Conservation (phyloP, 2,329 filamentous ascomycete genomes). For the Monosporascus sp. region DNA sequence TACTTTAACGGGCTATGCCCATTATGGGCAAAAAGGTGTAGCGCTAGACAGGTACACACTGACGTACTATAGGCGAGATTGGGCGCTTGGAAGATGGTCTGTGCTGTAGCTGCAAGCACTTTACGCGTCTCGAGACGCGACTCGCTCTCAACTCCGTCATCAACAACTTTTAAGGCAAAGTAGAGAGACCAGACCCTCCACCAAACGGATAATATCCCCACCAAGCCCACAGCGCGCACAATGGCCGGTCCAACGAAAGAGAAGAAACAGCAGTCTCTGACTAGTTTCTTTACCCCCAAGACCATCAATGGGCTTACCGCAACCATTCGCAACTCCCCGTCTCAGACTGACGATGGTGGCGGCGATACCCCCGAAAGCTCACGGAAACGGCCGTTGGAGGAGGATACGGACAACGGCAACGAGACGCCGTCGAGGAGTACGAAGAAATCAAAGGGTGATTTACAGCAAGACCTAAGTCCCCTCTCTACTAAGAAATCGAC, state of each 20-base stretch:
- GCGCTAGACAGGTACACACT: neutral
- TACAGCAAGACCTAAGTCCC: conserved; percentile 34
- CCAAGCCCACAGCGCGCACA: neutral
- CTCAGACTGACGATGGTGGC: conserved; percentile 19
- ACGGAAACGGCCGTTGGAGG: conserved; percentile 48
- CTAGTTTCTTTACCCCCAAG: conserved; percentile 74
- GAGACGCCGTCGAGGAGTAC: conserved; percentile 30
- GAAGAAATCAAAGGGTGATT: conserved; percentile 42
- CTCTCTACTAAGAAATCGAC: conserved; percentile 34
- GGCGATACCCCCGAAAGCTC: conserved; percentile 21
- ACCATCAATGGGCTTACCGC: conserved; percentile 42
- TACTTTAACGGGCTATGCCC: no score
- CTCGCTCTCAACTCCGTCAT: neutral
- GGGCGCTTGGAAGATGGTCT: neutral
- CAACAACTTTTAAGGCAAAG: neutral
- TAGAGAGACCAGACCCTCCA: no score
- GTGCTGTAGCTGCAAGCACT: neutral
- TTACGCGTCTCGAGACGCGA: neutral
- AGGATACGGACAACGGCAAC: conserved; percentile 41
- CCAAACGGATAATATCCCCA: neutral
- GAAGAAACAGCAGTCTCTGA: conserved; percentile 77
- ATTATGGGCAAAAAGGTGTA: neutral
- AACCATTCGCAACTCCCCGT: conserved; percentile 29
- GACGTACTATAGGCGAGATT: neutral
- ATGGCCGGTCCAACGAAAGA: conserved; percentile 38